Base-by-base conservation (phyloP, 805 yeast species). In the Metschnikowia drakensbergensis region DNA sequence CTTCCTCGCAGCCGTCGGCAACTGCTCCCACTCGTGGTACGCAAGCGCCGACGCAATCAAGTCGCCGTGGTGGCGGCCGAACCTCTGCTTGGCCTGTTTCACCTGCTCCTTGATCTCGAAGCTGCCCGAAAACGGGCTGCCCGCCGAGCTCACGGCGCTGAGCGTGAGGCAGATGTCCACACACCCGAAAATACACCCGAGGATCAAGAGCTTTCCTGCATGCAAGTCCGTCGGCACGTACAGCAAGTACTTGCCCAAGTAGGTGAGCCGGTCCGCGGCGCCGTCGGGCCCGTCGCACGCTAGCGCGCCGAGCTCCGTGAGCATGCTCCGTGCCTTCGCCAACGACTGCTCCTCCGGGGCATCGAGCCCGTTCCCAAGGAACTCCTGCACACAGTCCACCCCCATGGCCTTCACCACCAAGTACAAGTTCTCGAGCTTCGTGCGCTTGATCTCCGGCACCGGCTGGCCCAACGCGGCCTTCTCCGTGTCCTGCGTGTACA, bases 331-430 rank as follows among this genome's bases (percentile, higher is more conserved):
- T 0, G 92, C 84, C 30, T 72, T 72, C 0, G 64, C 66, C n/a
- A 86, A 61, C 6, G 84, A 74, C 2, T 64, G 64, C 8, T 59
- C 63, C 25, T 77, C 75, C 0, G 98, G 98, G 0, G 96, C 84
- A 63, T 91, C 97, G 42, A 94, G 66, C 0, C 97, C 97, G 30
- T 76, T 74, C 11, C 77, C 70, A 53, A 92, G 72, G 59, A 92
- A 94, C 23, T 71, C 75, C 48, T 74, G 75, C 0, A 90, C 97
- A 54, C 86, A 75, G 3, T 72, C 69, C 27, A 92, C 77, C 0
- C 96, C 96, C 94, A 94, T 89, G 0, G 96, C 77, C 63, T 90
- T 90, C 11, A 91, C 96, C 41, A 84, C 81, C 39, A 92, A 70
- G 59, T 88, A 91, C 36, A 92, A 71, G 32, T 88, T 88, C 56